Evolutionary conservation across 805 yeast genomes (phyloP).

Genomic region (Soucietia sequanensis): DNA sequence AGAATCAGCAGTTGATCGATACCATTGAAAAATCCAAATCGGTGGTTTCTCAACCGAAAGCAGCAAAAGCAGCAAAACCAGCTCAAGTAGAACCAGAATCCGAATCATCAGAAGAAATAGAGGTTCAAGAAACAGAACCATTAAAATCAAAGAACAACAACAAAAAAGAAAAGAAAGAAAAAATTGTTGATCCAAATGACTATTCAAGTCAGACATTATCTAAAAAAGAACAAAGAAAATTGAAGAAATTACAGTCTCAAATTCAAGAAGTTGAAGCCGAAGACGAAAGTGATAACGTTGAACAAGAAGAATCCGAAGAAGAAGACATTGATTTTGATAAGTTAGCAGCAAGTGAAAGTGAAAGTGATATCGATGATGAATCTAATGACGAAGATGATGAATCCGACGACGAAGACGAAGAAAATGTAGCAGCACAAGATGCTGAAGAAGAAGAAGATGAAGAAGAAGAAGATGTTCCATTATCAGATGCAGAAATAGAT

Average conservation of each 20-base stretch:
- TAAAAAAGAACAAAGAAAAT: slow-evolving; percentile 60
- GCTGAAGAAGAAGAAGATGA: slow-evolving; percentile 56
- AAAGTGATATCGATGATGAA: slow-evolving; percentile 33
- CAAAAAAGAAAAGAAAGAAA: slow-evolving; percentile 12
- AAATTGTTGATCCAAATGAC: slow-evolving; percentile 20
- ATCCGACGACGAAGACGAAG: slow-evolving; percentile 30
- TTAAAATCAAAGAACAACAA: slow-evolving; percentile 3
- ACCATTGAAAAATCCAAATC: slow-evolving; percentile 22
- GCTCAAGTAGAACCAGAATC: slow-evolving; percentile 8
- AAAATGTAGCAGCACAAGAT: slow-evolving; percentile 50
- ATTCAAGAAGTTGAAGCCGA: slow-evolving; percentile 12
- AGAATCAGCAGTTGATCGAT: slow-evolving; percentile 23
- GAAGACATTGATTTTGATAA: slow-evolving; percentile 50
- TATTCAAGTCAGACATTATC: slow-evolving; percentile 54
- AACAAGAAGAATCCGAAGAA: slow-evolving; percentile 28
- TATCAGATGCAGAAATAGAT: slow-evolving; percentile 89
- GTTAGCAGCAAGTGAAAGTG: slow-evolving; percentile 56
- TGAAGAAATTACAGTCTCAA: slow-evolving; percentile 48
- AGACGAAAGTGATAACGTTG: slow-evolving; percentile 35
- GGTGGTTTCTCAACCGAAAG: slow-evolving; percentile 21
- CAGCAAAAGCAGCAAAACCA: slow-evolving; percentile 10
- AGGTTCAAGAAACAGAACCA: slow-evolving; percentile 6
- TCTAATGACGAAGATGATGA: slow-evolving; percentile 36
- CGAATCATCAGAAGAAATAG: slow-evolving; percentile 4
- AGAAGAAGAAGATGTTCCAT: slow-evolving; percentile 79